phyloP scores from a whole-genome alignment of 495 filamentous ascomycete species.

The Apodospora peruviana region DNA sequence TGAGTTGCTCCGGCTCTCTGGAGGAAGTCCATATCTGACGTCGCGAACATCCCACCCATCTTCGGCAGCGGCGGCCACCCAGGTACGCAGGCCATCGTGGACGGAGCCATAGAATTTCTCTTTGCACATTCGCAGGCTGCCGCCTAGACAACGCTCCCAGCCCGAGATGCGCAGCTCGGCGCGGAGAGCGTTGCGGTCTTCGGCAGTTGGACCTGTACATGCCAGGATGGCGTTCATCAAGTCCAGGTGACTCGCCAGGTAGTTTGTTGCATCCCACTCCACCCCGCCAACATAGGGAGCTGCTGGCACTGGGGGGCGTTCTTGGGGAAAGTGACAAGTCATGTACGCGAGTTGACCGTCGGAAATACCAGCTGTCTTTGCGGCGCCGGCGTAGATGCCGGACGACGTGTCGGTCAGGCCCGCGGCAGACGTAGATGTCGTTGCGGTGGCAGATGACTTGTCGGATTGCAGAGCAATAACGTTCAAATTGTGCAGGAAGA shows the following conservation, averaged over 20 bases:
- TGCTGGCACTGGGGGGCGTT: slow-evolving; percentile 84
- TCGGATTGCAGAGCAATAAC: slow-evolving; percentile 58
- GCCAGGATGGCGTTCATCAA: slow-evolving; percentile 87
- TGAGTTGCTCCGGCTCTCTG: slow-evolving; percentile 41
- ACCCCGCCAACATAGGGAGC: slow-evolving; percentile 97
- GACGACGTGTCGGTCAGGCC: slow-evolving; percentile 1
- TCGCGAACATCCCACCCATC: slow-evolving; percentile 79
- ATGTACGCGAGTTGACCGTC: slow-evolving; percentile 47
- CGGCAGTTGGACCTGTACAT: slow-evolving; percentile 59
- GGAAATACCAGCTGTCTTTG: slow-evolving; percentile 21
- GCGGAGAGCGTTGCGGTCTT: slow-evolving; percentile 74
- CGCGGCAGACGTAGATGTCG: neutral
- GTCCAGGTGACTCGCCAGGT: slow-evolving; percentile 86
- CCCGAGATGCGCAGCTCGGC: slow-evolving; percentile 73
- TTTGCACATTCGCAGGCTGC: slow-evolving; percentile 82
- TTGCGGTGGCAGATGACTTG: slow-evolving; percentile 5
- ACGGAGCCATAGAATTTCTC: slow-evolving; percentile 93
- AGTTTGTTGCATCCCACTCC: slow-evolving; percentile 98
- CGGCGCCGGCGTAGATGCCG: no score
- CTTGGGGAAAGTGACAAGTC: slow-evolving; percentile 74
- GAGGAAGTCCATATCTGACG: slow-evolving; percentile 67
- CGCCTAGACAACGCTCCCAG: slow-evolving; percentile 87
- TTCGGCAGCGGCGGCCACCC: slow-evolving; percentile 79
- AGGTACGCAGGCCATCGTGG: slow-evolving; percentile 81
- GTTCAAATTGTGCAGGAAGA: slow-evolving; percentile 91